These are phyloP conservation scores for Sporothrix mexicana DNA, from an alignment of 2,329 filamentous ascomycete species.

Conservation along the genomic window DNA sequence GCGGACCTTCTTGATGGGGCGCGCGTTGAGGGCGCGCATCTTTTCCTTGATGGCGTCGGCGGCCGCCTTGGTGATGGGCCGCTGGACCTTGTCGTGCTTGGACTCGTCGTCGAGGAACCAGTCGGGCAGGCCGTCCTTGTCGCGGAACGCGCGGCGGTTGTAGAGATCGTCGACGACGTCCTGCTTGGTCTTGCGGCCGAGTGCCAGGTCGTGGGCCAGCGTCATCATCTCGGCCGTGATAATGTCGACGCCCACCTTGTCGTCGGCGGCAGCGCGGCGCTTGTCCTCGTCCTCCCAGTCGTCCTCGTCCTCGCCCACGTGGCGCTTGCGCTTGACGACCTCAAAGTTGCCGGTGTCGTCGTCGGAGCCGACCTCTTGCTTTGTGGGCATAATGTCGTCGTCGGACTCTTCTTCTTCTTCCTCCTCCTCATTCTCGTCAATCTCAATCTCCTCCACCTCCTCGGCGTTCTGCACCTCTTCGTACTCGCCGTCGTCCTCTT, in stretches of 20 bases:
- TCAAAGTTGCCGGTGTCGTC: slow-evolving; percentile 57
- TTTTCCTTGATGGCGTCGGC: slow-evolving; percentile 95
- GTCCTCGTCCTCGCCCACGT: slow-evolving; percentile 46
- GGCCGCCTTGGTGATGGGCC: slow-evolving; percentile 90
- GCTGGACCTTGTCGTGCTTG: slow-evolving; percentile 80
- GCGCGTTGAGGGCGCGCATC: slow-evolving; percentile 85
- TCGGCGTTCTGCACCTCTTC: slow-evolving; percentile 10
- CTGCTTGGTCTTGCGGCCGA: slow-evolving; percentile 77
- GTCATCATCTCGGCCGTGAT: slow-evolving; percentile 99
- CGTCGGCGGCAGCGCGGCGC: slow-evolving; percentile 61
- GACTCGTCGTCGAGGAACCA: slow-evolving; percentile 97
- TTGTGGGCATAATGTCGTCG: slow-evolving; percentile 3
- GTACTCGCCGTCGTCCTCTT: slow-evolving; percentile 41
- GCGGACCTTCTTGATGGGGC: slow-evolving; percentile 98
- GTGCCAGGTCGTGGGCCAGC: slow-evolving; percentile 87
- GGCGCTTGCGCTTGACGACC: slow-evolving; percentile 58
- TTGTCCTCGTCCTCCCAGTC: slow-evolving; percentile 72
- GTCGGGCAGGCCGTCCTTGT: slow-evolving; percentile 88
- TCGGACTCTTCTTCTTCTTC: slow-evolving; percentile 30
- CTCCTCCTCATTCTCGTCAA: neutral
- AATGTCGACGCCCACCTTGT: slow-evolving; percentile 81
- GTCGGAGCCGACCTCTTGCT: slow-evolving; percentile 38
- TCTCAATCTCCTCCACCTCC: slow-evolving; percentile 27
- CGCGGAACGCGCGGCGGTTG: slow-evolving; percentile 90
- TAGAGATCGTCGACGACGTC: slow-evolving; percentile 90